These are phyloP conservation scores for Glomus cerebriforme DNA, from an alignment of 192 early-diverging fungal species.

Conservation along the genomic window DNA sequence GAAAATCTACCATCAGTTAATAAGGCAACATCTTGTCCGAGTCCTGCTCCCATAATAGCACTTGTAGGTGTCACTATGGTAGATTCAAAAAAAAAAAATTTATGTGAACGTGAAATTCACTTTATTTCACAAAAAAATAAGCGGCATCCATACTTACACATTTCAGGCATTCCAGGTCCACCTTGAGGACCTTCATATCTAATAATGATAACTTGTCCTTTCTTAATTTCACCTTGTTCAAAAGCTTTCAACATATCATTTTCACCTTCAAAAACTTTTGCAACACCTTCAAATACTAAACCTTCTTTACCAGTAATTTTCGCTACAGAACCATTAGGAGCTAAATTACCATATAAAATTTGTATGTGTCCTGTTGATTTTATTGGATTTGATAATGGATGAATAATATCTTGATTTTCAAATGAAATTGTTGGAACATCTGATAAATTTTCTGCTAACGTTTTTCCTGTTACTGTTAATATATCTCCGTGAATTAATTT, in stretches of 20 bases:
- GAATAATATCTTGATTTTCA: conserved; percentile 86
- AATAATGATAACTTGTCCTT: conserved; percentile 92
- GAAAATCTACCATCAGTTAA: conserved; percentile 99
- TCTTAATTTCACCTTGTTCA: conserved; percentile 83
- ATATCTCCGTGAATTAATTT: conserved; percentile 84
- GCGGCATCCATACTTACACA: conserved; percentile 61
- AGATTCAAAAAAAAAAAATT: conserved; percentile 6
- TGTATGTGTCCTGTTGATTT: conserved; percentile 94
- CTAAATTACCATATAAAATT: conserved; percentile 91
- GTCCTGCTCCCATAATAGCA: conserved; percentile 99
- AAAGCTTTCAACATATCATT: conserved; percentile 89
- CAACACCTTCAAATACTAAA: conserved; percentile 81
- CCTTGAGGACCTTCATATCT: conserved; percentile 98
- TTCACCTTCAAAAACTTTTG: conserved; percentile 92
- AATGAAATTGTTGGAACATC: conserved; percentile 71
- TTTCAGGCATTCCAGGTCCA: conserved; percentile 99
- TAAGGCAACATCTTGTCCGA: conserved; percentile 96
- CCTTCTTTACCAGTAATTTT: conserved; percentile 99
- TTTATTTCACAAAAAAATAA: not conserved
- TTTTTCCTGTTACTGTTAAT: conserved; percentile 97
- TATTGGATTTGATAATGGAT: conserved; percentile 81
- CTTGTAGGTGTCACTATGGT: conserved; percentile 84
- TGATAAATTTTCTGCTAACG: conserved; percentile 89
- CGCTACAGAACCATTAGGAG: conserved; percentile 94
- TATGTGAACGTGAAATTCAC: no score